These are phyloP conservation scores for Dictyostelium firmibasis DNA, from an alignment of 78 protist genomes.

Conservation along the genomic window DNA sequence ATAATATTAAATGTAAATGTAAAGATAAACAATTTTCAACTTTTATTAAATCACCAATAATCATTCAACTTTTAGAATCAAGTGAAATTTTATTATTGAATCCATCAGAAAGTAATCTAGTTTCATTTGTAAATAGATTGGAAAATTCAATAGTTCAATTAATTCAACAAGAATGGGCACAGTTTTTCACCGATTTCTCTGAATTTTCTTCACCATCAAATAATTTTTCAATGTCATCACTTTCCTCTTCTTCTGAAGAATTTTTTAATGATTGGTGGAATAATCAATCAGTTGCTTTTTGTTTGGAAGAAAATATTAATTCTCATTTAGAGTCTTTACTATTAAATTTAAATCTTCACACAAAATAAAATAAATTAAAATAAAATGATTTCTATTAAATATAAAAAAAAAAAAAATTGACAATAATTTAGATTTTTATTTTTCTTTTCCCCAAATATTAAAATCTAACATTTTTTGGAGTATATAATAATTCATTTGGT, in stretches of 20 bases:
- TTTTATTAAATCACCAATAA: background rate
- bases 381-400: too few species aligned
- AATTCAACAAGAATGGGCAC: constrained; percentile 20
- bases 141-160: background rate
- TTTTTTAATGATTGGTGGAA: constrained; percentile 7
- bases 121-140: background rate
- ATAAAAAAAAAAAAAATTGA: too few species aligned
- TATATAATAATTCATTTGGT: constrained; percentile 21
- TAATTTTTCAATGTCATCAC: background rate
- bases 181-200: background rate
- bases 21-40: background rate
- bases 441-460: too few species aligned
- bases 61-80: background rate
- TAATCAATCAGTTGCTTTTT: background rate
- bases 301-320: background rate
- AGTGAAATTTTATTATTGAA: background rate
- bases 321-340: background rate
- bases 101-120: background rate
- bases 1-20: background rate
- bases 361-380: too few species aligned
- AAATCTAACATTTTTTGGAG: constrained; percentile 23
- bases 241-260: background rate
- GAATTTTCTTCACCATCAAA: background rate
- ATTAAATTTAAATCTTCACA: background rate
- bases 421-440: background rate